These are phyloP conservation scores for Arthrobotrys sinensis DNA, from an alignment of 2,329 filamentous ascomycete genomes.

Conservation along the genomic window DNA sequence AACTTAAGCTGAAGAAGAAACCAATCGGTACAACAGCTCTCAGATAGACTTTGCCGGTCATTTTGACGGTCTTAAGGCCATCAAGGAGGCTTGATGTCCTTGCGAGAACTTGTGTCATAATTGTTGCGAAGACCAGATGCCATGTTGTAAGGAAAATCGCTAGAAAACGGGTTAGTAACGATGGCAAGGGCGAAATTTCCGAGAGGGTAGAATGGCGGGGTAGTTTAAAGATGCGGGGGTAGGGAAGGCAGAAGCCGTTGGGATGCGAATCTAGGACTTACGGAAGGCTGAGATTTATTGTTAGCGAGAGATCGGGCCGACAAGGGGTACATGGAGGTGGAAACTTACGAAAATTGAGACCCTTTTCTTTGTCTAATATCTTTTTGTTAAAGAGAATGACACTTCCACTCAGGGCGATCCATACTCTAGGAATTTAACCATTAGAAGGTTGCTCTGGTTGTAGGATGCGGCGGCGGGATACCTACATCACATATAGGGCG, in stretches of 20 bases:
- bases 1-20: slow-evolving; percentile 92
- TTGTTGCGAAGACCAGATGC: slow-evolving; percentile 91
- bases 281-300: slow-evolving; percentile 68
- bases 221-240: slow-evolving; percentile 8
- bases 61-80: slow-evolving; percentile 94
- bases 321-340: neutral
- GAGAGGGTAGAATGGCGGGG: slow-evolving; percentile 4
- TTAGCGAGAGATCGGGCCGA: slow-evolving; percentile 64
- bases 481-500: slow-evolving; percentile 84
- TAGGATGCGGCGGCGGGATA: slow-evolving; percentile 60
- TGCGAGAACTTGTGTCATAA: slow-evolving; percentile 94
- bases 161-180: slow-evolving; percentile 60
- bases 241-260: neutral
- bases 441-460: slow-evolving; percentile 41
- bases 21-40: slow-evolving; percentile 95
- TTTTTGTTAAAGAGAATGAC: slow-evolving; percentile 99
- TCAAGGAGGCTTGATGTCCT: slow-evolving; percentile 91
- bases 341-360: slow-evolving; percentile 78
- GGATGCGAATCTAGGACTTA: slow-evolving; percentile 65
- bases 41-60: slow-evolving; percentile 94
- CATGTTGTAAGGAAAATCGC: slow-evolving; percentile 87
- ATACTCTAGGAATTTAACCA: slow-evolving; percentile 74
- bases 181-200: neutral
- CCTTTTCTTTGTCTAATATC: slow-evolving; percentile 82
- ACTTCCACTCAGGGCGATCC: slow-evolving; percentile 92